phyloP scores from a whole-genome alignment of 1,139 yeast genomes.

The Scheffersomyces quercinus region DNA sequence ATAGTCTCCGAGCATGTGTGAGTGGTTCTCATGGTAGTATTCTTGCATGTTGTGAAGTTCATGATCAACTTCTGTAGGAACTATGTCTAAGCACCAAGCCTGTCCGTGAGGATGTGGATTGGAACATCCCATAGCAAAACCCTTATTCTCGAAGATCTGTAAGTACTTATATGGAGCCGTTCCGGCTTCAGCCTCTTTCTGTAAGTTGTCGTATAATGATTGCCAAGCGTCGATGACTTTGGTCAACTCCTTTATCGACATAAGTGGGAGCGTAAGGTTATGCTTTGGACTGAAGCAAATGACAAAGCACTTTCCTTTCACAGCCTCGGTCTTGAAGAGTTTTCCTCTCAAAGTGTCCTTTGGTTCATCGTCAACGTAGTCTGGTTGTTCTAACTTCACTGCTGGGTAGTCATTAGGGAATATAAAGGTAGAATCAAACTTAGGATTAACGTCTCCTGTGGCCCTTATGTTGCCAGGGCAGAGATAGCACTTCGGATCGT shows the following conservation, averaged over 20 bases:
- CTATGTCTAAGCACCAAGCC: conserved; percentile 70
- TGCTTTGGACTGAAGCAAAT: conserved; percentile 78
- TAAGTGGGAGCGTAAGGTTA: conserved; percentile 63
- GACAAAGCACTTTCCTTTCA: conserved; percentile 69
- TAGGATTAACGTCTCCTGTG: conserved; percentile 62
- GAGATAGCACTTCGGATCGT: conserved; percentile 68
- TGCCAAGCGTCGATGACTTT: conserved; percentile 64
- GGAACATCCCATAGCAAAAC: conserved; percentile 81
- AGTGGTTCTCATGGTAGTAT: conserved; percentile 45
- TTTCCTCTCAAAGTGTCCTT: conserved; percentile 33
- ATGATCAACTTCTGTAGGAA: conserved; percentile 68
- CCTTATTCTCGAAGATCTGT: conserved; percentile 78
- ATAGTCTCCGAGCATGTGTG: conserved; percentile 64
- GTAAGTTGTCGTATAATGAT: conserved; percentile 44
- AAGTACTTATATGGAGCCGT: conserved; percentile 56
- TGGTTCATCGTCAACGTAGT: conserved; percentile 24
- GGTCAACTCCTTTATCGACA: conserved; percentile 46
- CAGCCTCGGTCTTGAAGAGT: conserved; percentile 58
- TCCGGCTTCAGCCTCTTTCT: conserved; percentile 36
- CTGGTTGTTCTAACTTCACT: conserved; percentile 60
- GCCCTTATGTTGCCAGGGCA: conserved; percentile 76
- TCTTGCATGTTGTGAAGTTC: conserved; percentile 55
- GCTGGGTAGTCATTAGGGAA: conserved; percentile 75
- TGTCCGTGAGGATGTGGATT: conserved; percentile 83
- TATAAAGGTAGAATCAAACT: conserved; percentile 56